A percentile compares a stretch with the other conserved stretches of the same genome.
These are phyloP conservation scores for Leccinellum luteum DNA, from an alignment of 768 basidiomycete genomes.

Conservation along the genomic window DNA sequence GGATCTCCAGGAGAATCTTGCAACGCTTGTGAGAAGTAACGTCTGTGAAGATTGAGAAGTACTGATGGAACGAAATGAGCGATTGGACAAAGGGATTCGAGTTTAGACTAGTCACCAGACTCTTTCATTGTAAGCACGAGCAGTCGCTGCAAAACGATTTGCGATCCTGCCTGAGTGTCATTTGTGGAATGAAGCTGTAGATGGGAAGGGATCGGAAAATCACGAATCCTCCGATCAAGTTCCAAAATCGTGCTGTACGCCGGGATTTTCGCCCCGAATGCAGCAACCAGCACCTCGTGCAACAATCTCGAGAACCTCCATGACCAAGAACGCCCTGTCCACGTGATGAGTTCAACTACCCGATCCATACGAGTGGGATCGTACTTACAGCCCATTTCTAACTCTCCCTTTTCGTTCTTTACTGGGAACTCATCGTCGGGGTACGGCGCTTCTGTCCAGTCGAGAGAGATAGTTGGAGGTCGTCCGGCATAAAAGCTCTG, in stretches of 20 bases:
- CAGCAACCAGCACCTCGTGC: slow-evolving; percentile 47
- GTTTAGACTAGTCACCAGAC: slow-evolving; percentile 36
- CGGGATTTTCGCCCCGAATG: slow-evolving; percentile 52
- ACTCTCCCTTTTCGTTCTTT: slow-evolving; percentile 32
- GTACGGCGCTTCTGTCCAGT: slow-evolving; percentile 56
- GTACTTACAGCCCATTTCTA: slow-evolving; percentile 43
- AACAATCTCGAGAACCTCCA: slow-evolving; percentile 54
- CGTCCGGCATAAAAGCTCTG: slow-evolving; percentile 64
- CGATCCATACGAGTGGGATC: background rate
- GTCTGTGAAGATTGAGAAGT: slow-evolving; percentile 61
- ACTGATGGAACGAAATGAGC: slow-evolving; percentile 34
- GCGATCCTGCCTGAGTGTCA: slow-evolving; percentile 15
- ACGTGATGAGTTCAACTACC: background rate
- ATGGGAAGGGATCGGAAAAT: slow-evolving; percentile 50
- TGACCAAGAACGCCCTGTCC: slow-evolving; percentile 54
- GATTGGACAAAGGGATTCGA: background rate
- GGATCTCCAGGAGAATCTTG: slow-evolving; percentile 57
- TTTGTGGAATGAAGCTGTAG: slow-evolving; percentile 39
- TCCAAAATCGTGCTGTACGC: slow-evolving; percentile 52
- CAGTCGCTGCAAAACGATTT: slow-evolving; percentile 40
- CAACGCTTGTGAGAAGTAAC: slow-evolving; percentile 66
- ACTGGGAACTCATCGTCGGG: slow-evolving; percentile 44
- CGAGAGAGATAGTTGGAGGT: slow-evolving; percentile 51
- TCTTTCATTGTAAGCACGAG: slow-evolving; percentile 48
- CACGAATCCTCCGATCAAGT: slow-evolving; percentile 59